Base-by-base conservation (phyloP, 495 filamentous ascomycete genomes). In the Podospora didyma region DNA sequence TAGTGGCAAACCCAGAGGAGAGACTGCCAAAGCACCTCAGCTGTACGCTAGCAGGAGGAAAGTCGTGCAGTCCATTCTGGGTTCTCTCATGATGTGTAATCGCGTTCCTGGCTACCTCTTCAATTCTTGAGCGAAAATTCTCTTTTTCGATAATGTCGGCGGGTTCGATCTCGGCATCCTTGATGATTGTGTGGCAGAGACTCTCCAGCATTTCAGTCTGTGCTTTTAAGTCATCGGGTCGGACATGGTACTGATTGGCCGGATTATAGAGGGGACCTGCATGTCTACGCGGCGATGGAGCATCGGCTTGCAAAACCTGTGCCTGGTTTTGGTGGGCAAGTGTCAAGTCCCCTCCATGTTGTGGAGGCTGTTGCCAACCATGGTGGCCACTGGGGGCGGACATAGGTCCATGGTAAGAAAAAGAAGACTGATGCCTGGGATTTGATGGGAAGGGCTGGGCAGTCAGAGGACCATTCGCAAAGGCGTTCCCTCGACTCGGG, bases 21-120 rank as follows among this genome's bases (percentile, higher is more conserved):
- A 91, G 75, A 60, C 89, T 91, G 2, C 89, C 89, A 60, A 89
- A 90, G 56, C 82, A 85, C 56, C 80, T 79, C 6, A 92, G 71
- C 34, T 81, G 72, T 3, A 91, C 81, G 37, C 73, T 72, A 11
- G 65, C 57, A 9, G 79, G 55, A 49, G 77, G 71, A 57, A 87
- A 83, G 22, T 54, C 49, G 0, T 28, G 24, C 3, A 58, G 28
- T 21, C 65, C 58, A n/a, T 72, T 68, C 6, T 62, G 28, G 21
- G 73, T 66, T 6, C 57, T 56, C 54, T 87, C 82, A 51, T 79
- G 72, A 17, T 73, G 65, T 10, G 67, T 61, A 41, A 89, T 78
- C 17, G 77, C 77, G 41, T 77, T 67, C 46, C 76, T 76, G 49
- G 83, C 84, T 22, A 85, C 71, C 10, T 66, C 50, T 60, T 89